These are phyloP conservation scores for Gentiana macrophylla DNA, from an alignment of 257 asterid genomes.

Conservation along the genomic window DNA sequence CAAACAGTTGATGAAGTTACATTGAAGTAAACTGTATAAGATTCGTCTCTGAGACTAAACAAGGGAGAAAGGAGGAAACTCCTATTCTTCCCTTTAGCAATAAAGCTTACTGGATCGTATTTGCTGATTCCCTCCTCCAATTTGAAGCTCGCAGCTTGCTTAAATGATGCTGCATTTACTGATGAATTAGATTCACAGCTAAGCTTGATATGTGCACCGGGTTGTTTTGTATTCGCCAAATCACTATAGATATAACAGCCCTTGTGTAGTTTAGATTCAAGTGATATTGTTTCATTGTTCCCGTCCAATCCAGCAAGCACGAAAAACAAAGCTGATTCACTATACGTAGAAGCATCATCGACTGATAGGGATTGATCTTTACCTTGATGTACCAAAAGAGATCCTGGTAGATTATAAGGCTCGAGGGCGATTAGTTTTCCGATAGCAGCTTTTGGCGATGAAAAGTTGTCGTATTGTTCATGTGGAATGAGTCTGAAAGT, in stretches of 20 bases:
- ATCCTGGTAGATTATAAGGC: conserved; percentile 58
- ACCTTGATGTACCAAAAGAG: conserved; percentile 30
- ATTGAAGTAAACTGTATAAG: conserved; percentile 74
- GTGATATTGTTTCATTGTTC: conserved; percentile 28
- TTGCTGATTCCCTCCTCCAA: conserved; percentile 41
- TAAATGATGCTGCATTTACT: conserved; percentile 18
- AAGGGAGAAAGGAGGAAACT: conserved; percentile 57
- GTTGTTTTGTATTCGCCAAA: conserved; percentile 1
- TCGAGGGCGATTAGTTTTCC: conserved; percentile 50
- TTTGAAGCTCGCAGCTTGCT: conserved; percentile 43
- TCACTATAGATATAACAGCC: conserved; percentile 47
- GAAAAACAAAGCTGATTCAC: conserved; percentile 26
- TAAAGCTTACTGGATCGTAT: conserved; percentile 81
- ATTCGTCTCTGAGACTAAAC: conserved; percentile 65
- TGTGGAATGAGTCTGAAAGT: conserved; percentile 41
- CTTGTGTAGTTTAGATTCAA: conserved; percentile 36
- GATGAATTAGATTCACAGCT: conserved; percentile 28
- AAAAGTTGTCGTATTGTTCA: background rate
- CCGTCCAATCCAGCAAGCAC: conserved; percentile 48
- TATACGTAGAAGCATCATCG: conserved; percentile 10
- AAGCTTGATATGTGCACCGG: conserved; percentile 30
- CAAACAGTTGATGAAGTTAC: background rate
- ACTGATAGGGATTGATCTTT: conserved; percentile 29
- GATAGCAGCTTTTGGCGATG: conserved; percentile 25
- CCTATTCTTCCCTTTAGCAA: conserved; percentile 53